Percentiles rank a stretch among this genome's conserved stretches.
Conservation (phyloP, 108 stramenopile species). For the Nitzschia palea region DNA sequence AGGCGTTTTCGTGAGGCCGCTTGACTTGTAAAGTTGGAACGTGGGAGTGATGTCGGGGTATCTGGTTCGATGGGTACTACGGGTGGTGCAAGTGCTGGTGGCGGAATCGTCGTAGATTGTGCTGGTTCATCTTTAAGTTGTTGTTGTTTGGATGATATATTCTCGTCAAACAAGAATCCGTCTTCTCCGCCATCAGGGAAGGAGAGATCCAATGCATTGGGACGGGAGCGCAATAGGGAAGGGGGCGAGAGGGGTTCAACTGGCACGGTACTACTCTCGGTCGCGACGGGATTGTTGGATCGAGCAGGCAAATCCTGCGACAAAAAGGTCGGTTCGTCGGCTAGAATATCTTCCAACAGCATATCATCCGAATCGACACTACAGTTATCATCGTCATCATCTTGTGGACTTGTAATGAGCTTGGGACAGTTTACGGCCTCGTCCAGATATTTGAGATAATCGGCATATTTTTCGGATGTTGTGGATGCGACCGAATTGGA, state of each 20-base stretch:
- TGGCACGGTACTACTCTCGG: background rate
- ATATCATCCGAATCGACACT: slow-evolving; percentile 7
- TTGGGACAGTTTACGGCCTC: background rate
- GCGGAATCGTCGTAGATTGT: background rate
- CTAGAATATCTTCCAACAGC: slow-evolving; percentile 10
- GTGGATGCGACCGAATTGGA: background rate
- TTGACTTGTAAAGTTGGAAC: slow-evolving; percentile 3
- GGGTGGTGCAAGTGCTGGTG: background rate
- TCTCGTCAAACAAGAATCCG: slow-evolving; percentile 14
- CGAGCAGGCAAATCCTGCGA: background rate
- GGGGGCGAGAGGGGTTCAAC: background rate
- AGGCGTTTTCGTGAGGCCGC: slow-evolving; percentile 16
- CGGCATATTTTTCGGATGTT: slow-evolving; percentile 2
- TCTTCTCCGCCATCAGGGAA: slow-evolving; percentile 3
- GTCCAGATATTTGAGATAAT: slow-evolving; percentile 10
- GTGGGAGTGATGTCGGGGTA: background rate
- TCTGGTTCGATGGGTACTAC: background rate
- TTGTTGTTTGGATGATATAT: background rate
- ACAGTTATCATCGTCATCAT: background rate
- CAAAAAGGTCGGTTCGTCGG: background rate
- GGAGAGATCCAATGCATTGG: background rate
- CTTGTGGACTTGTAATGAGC: background rate
- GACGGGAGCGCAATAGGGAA: background rate
- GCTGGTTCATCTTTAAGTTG: background rate
- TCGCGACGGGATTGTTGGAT: background rate